Percentiles rank a stretch among this genome's conserved stretches.
phyloP scores from a whole-genome alignment of 2,329 filamentous ascomycete genomes.

The Aspergillus tubingensis region DNA sequence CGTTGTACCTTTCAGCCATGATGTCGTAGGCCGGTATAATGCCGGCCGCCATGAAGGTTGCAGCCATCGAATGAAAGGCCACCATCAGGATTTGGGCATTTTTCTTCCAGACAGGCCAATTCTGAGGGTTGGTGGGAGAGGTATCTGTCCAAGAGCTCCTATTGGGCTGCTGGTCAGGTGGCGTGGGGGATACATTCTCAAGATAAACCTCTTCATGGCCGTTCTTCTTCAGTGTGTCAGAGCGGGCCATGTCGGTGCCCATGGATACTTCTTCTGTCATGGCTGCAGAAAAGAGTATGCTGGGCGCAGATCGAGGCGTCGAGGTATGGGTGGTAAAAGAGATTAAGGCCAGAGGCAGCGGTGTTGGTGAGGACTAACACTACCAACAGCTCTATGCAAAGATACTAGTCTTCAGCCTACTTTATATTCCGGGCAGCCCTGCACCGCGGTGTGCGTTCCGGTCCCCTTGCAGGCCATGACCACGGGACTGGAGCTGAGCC shows the following conservation, averaged over 20 bases:
- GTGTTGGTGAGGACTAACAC: background rate
- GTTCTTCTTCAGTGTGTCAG: background rate
- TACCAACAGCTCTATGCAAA: background rate
- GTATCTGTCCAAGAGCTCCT: background rate
- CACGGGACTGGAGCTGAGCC: background rate
- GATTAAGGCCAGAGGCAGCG: background rate
- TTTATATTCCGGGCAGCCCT: background rate
- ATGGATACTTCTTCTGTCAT: background rate
- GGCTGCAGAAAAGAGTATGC: background rate
- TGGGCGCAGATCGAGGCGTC: background rate
- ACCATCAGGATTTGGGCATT: slow-evolving; percentile 55
- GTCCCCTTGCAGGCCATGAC: background rate
- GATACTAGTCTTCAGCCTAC: background rate
- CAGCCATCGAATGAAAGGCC: slow-evolving; percentile 57
- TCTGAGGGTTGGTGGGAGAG: slow-evolving; percentile 22
- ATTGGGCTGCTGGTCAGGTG: background rate
- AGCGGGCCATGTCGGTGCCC: background rate
- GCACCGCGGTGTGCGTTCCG: background rate
- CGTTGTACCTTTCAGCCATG: slow-evolving; percentile 53
- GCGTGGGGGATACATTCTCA: slow-evolving; percentile 12
- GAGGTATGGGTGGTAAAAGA: too few relatives aligned
- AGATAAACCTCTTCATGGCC: slow-evolving; percentile 16
- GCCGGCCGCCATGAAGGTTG: slow-evolving; percentile 53
- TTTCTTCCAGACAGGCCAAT: slow-evolving; percentile 38
- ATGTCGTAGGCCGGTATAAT: slow-evolving; percentile 56